A percentile compares a stretch with the other conserved stretches of the same genome.
Conservation (phyloP, 345 rosid species). For the Brassica nigra region DNA sequence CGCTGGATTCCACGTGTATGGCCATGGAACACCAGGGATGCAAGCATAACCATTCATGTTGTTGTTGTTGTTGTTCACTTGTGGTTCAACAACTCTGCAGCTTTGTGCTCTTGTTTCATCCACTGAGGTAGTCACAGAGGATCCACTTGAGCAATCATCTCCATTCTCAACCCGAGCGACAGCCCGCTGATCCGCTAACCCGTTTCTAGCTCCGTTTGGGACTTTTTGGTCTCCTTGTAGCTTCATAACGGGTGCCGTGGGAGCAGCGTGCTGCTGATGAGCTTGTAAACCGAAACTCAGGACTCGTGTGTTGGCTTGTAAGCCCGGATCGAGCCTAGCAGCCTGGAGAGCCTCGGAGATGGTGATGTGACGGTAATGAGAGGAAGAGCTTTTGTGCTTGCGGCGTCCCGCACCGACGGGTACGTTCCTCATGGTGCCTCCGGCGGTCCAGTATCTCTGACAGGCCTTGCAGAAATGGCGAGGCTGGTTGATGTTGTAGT, state of each 20-base stretch:
- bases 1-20: slow-evolving; percentile 67
- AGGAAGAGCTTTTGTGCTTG: slow-evolving; percentile 75
- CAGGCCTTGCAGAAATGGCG: slow-evolving; percentile 94
- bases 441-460: slow-evolving; percentile 95
- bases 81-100: slow-evolving; percentile 34
- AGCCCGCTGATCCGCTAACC: slow-evolving; percentile 40
- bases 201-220: slow-evolving; percentile 46
- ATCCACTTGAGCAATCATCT: slow-evolving; percentile 57
- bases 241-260: slow-evolving; percentile 53
- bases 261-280: slow-evolving; percentile 48
- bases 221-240: slow-evolving; percentile 50
- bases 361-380: slow-evolving; percentile 63
- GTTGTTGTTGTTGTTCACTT: slow-evolving; percentile 34
- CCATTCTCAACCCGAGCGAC: slow-evolving; percentile 51
- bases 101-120: slow-evolving; percentile 38
- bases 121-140: slow-evolving; percentile 51
- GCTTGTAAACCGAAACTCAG: slow-evolving; percentile 68
- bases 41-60: slow-evolving; percentile 56
- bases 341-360: slow-evolving; percentile 78
- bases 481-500: slow-evolving; percentile 90
- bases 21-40: slow-evolving; percentile 77
- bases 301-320: slow-evolving; percentile 57
- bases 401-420: slow-evolving; percentile 93
- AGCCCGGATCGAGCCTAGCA: slow-evolving; percentile 53
- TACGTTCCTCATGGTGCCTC: slow-evolving; percentile 92